Evolutionary conservation across 345 rosid genomes (phyloP).

Genomic region (Lepidium africanum): DNA sequence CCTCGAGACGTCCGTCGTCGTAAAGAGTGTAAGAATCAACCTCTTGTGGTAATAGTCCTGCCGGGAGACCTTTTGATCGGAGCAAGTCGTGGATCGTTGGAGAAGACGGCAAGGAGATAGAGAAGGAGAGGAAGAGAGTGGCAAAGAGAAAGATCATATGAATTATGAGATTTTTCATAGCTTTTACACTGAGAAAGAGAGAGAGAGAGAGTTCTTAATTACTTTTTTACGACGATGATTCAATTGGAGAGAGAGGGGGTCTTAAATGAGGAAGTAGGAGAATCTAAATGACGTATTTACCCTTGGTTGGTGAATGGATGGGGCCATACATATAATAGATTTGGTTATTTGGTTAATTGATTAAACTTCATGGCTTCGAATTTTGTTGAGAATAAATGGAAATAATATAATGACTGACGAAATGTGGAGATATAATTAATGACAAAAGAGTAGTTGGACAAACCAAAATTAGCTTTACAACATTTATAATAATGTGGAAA

Average conservation of each 20-base stretch:
- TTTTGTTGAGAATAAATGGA: neutral
- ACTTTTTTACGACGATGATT: conserved; percentile 5
- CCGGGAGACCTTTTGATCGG: conserved; percentile 68
- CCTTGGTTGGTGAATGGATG: conserved; percentile 35
- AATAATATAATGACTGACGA: neutral
- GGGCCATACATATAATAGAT: neutral
- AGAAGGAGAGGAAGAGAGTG: conserved; percentile 6
- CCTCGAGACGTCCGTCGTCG: conserved; percentile 65
- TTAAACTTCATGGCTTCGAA: neutral
- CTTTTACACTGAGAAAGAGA: conserved; percentile 10
- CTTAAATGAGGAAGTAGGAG: neutral
- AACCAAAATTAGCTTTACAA: neutral
- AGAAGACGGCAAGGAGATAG: neutral
- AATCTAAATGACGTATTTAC: conserved; percentile 15
- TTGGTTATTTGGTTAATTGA: conserved; percentile 15
- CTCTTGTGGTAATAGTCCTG: conserved; percentile 71
- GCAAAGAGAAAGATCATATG: conserved; percentile 1
- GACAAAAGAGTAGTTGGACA: conserved; percentile 2
- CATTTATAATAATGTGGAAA: neutral
- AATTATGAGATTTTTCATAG: conserved; percentile 8
- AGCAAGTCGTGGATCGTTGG: conserved; percentile 71
- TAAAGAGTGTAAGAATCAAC: conserved; percentile 59
- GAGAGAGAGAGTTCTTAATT: neutral
- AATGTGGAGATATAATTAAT: conserved; percentile 4
- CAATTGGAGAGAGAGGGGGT: conserved; percentile 27